Evolutionary conservation across 148 eudicot genomes (phyloP), one percentile per base, ranked within the genome.

Genomic region (Rhododendron henanense): DNA sequence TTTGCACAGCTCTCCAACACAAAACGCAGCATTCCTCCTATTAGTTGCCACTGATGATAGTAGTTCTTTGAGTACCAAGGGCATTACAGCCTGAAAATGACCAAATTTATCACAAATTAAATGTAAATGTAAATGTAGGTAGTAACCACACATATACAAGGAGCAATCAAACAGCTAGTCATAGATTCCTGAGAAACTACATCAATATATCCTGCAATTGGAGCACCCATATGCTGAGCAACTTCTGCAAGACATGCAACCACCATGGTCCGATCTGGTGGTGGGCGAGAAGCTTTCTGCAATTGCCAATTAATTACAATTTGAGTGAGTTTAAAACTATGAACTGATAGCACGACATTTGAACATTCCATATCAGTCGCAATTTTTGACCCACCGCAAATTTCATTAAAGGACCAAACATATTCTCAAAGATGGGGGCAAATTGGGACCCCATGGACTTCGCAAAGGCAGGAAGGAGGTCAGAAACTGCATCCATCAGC

Each of bases 401-500:
- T 88, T 94, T 95, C 98, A 95, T 94, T 50, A 97, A 87, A 37
- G 98, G 98, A 48, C 88, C 90, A 91, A 91, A 95, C 85, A 95
- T 85, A 85, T 92, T 91, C 80, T 92, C 90, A 84, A 97, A 94
- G 78, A 93, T 91, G 74, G 96, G 95, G 63, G 93, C 98, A 91
- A 97, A 97, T 86, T 94, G 92, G 88, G 94, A 86, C 71, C 99
- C 98, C 98, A 95, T 93, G 33, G 98, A 90, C 87, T 93, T 95
- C 14, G 98, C 94, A 90, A 94, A 95, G 83, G 98, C 98, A 86
- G 99, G 98, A 79, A 97, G 98, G 50, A 97, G 96, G 86, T 97
- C 99, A 87, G 98, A 94, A 89, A 95, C 99, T 81, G 99, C 99
- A 91, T 97, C 99, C 99, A 97, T 97, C 51, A 97, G 92, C 83